Evolutionary conservation across 768 basidiomycete species (phyloP), one percentile per base, ranked within the genome.

Genomic region (Mycena amicta): DNA sequence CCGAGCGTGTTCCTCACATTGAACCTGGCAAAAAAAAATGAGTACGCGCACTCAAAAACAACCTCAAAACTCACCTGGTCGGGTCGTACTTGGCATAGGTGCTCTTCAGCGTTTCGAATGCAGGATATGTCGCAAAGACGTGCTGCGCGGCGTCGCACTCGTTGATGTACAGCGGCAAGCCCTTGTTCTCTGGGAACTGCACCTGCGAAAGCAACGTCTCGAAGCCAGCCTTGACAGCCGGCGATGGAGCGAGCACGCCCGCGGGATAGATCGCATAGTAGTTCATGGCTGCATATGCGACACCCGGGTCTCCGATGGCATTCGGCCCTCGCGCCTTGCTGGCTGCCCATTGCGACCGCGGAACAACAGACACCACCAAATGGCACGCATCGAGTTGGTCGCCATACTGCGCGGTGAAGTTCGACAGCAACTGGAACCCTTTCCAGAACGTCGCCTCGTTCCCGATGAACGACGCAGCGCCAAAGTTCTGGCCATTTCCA

Each of bases 281-380:
- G 27, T 50, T 29, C 23, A 50, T 50, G 6, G 26, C 27, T 5
- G 25, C 49, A 23, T 50, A 50, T 16, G 25, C 16, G 12, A 25
- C 26, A 5, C 49, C 49, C 16, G 49, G 49, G 26, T 30, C 28
- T 23, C 49, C 49, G 13, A 50, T 50, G 12, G 49, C 49, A 30
- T 50, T 50, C 49, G 23, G 25, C 49, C 49, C 49, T 6, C 49
- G 43, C 43, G 12, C 26, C 23, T 15, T 30, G 28, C 75, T 72
- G 4, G 67, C 69, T 13, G 61, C 51, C 40, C 75, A 71, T 46
- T 75, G 73, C 8, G 68, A 67, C 15, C 71, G 51, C 5, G 64
- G 66, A 4, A 78, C 69, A 3, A 75, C 73, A 2, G 75, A 76
- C 56, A 78, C 72, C 0, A 71, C 70, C 28, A 75, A 62, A 4